phyloP scores from a whole-genome alignment of 1,139 yeast species.

The Entelexis sorbosivorans region DNA sequence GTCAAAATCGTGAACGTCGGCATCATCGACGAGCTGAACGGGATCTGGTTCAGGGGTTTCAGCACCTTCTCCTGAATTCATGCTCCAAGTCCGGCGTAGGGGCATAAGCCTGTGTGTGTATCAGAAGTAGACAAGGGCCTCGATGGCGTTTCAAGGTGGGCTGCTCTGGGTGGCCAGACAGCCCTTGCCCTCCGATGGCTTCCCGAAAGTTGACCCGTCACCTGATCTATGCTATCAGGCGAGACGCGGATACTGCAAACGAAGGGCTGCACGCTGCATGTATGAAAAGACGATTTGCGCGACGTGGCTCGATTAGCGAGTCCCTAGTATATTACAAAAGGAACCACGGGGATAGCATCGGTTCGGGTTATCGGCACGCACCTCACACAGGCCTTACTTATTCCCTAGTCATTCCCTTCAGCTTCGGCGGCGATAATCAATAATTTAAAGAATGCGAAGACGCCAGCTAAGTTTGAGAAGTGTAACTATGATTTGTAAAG shows the following conservation, averaged over 20 bases:
- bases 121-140: not conserved
- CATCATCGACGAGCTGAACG: slow-evolving; percentile 1
- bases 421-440: too few relatives aligned
- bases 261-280: not conserved
- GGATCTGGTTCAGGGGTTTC: not conserved
- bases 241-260: not conserved
- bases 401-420: too few relatives aligned
- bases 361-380: too few relatives aligned
- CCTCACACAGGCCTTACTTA: too few relatives aligned
- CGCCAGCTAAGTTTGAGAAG: too few relatives aligned
- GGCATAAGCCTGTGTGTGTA: not conserved
- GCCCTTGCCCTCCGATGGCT: not conserved
- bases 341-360: too few relatives aligned
- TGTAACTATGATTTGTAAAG: too few relatives aligned
- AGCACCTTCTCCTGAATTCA: not conserved
- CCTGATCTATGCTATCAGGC: not conserved
- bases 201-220: not conserved
- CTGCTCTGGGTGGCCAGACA: slow-evolving; percentile 1
- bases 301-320: too few relatives aligned
- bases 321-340: too few relatives aligned
- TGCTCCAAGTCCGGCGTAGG: slow-evolving; percentile 1
- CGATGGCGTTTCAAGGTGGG: slow-evolving; percentile 6
- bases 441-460: too few relatives aligned
- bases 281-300: too few relatives aligned
- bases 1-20: slow-evolving; percentile 6